Evolutionary conservation across 192 early-diverging fungal genomes (phyloP), one percentile per base, ranked within the genome.

Genomic region (Coemansia umbellata): DNA sequence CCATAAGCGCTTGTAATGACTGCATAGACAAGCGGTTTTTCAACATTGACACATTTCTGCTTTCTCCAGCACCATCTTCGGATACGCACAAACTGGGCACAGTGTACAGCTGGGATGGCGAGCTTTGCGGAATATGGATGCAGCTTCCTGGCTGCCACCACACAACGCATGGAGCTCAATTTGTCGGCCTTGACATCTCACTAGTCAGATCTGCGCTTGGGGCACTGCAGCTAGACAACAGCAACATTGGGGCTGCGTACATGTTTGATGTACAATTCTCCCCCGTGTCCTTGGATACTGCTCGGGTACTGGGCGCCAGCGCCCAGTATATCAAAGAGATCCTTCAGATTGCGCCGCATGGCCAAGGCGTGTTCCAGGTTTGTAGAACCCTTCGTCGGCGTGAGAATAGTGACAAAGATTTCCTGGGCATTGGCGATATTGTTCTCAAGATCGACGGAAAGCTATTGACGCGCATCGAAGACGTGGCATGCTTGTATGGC

Each of bases 201-300:
- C 14, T 63, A 27, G n/a, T 71, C 13, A 18, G 31, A 31, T 60
- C 60, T n/a, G 33, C 55, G 7, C 55, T 71, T 0, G n/a, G 8
- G 5, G 35, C 33, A 15, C 28, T 58, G 19, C 47, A 23, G 24
- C 4, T 22, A 8, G 33, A 37, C 9, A 51, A 53, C 4, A 31
- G 11, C 14, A 31, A 50, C 27, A 37, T 45, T 10, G 35, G 39
- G 15, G 28, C 44, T 39, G 43, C 60, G 15, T 47, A 53, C 13
- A 32, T 62, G 3, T 47, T 77, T 17, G 59, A 66, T 36, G 74
- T 62, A 10, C 58, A 69, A 28, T 66, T 66, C 30, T 19, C n/a
- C 8, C 22, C 13, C 3, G 31, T 36, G 22, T 22, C 49, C 11
- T 19, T 77, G 11, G 49, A 30, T 15, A 41, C 43, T 6, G 66